Conservation (phyloP, 441 rosid species). For the Rhodomyrtus psidioides region DNA sequence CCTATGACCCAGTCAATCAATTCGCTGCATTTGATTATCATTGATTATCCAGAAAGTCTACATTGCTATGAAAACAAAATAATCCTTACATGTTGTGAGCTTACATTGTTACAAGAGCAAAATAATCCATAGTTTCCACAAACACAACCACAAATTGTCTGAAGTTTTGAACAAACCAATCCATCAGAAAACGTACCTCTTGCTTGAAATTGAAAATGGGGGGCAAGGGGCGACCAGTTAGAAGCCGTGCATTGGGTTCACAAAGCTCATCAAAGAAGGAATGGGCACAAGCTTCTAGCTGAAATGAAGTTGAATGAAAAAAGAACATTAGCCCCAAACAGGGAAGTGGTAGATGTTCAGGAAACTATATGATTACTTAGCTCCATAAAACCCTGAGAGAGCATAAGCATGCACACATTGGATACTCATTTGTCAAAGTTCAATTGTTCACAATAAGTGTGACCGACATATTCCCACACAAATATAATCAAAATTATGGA, state of each 20-base stretch:
- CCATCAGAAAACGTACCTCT: not conserved
- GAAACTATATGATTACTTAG: not conserved
- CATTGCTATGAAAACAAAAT: not conserved
- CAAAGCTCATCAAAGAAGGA: slow-evolving; percentile 69
- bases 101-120: not conserved
- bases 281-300: slow-evolving; percentile 68
- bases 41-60: not conserved
- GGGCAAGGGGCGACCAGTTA: slow-evolving; percentile 46
- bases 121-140: not conserved
- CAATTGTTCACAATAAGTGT: not conserved
- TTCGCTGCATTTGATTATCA: not conserved
- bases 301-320: slow-evolving; percentile 1
- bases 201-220: slow-evolving; percentile 45
- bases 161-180: not conserved
- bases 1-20: not conserved
- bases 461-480: not conserved
- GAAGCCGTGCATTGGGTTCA: slow-evolving; percentile 59
- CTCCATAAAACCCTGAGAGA: not conserved
- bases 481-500: not conserved
- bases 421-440: not conserved
- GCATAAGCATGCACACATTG: not conserved
- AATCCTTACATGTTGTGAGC: not conserved
- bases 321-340: not conserved
- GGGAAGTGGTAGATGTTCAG: not conserved
- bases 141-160: not conserved